Base-by-base conservation (phyloP, 345 rosid genomes). In the Moringa oleifera region DNA sequence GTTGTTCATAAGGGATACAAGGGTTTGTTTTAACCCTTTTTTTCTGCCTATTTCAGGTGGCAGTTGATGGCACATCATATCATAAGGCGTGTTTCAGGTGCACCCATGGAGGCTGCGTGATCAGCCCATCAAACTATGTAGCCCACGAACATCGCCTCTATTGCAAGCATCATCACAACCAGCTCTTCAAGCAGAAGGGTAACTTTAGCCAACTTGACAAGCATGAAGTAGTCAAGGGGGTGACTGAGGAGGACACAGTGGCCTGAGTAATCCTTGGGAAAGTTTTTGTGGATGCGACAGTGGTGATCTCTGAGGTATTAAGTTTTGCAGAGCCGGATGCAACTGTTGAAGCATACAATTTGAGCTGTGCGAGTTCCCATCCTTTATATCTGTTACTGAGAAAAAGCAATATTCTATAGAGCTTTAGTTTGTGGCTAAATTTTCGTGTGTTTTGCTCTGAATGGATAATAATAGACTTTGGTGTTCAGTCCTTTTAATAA, bases 61-160 rank as follows among this genome's bases (percentile, higher is more conserved):
- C 88, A 17, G 88, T 79, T 2, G 95, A 87, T 51, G 88, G 90
- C 15, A 76, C 75, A 9, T 79, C 85, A 16, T 83, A 85, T 63
- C 95, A 87, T 59, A 84, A 66, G 68, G 67, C 76, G 24, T 87
- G 95, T 65, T 87, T 87, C 88, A 83, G 88, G 70, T 87, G 94
- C 70, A 67, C 70, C 19, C 88, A 83, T 15, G 94, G 94, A 59
- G 88, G 94, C 18, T 87, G 90, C 46, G 68, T 83, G 19, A 81
- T 87, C 62, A 87, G 88, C 72, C 83, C 88, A 0, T 81, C 90
- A 12, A 82, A 79, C 69, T 87, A 77, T 47, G 74, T 85, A 21
- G 85, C 95, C 5, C 90, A 84, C 41, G 84, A 81, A 62, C 85
- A 83, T 4, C 85, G 82, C 23, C 79, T 81, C 53, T 85, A 81